Conservation (phyloP, 768 basidiomycete genomes). For the Russula griseocarnosa region DNA sequence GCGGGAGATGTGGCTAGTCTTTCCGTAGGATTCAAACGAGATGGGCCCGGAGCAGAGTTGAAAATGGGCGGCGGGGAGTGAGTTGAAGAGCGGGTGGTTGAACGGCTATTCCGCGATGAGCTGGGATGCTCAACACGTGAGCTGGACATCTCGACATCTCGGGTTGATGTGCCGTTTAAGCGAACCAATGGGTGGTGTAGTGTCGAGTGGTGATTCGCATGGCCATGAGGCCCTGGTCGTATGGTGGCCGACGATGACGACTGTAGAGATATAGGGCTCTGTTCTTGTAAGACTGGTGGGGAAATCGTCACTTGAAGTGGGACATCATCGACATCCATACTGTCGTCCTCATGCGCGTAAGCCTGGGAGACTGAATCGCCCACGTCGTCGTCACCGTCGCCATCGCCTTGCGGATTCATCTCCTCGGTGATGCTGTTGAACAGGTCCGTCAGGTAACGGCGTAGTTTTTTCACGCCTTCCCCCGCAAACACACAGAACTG, state of each 20-base stretch:
- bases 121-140: slow-evolving; percentile 11
- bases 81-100: slow-evolving; percentile 27
- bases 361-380: slow-evolving; percentile 55
- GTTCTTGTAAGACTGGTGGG: slow-evolving; percentile 11
- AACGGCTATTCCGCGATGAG: slow-evolving; percentile 37
- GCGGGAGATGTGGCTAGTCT: slow-evolving; percentile 48
- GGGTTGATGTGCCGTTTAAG: slow-evolving; percentile 34
- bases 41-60: slow-evolving; percentile 38
- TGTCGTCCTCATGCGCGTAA: slow-evolving; percentile 35
- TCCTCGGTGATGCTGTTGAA: slow-evolving; percentile 72
- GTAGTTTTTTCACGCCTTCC: slow-evolving; percentile 78
- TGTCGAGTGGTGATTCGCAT: slow-evolving; percentile 12
- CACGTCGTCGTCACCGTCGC: slow-evolving; percentile 49
- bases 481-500: slow-evolving; percentile 98
- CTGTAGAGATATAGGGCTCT: not conserved
- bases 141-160: slow-evolving; percentile 39
- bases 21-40: slow-evolving; percentile 45
- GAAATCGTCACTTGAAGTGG: slow-evolving; percentile 33
- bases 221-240: slow-evolving; percentile 16
- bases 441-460: slow-evolving; percentile 70
- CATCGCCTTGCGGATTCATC: slow-evolving; percentile 41
- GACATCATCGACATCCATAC: slow-evolving; percentile 33
- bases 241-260: not conserved
- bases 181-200: slow-evolving; percentile 4
- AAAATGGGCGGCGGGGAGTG: slow-evolving; percentile 30